A percentile compares a stretch with the other conserved stretches of the same genome.
Conservation (phyloP, 2,329 filamentous ascomycete genomes). For the Curvularia spicifera region DNA sequence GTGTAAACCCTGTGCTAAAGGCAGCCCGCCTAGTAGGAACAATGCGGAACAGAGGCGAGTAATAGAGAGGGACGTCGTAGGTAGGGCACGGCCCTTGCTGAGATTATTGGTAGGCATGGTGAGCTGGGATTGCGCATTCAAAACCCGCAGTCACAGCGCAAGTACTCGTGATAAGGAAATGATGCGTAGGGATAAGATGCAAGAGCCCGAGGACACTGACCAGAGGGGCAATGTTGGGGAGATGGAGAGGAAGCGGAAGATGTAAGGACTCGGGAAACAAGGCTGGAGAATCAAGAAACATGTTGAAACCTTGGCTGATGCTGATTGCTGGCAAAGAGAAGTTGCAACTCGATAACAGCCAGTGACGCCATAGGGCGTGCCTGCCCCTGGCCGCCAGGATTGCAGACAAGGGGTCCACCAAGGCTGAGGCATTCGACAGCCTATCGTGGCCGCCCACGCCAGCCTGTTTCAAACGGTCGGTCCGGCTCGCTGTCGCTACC, state of each 20-base stretch:
- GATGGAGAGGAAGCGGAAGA: constrained; percentile 6
- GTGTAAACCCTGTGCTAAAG: constrained; percentile 37
- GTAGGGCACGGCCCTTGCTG: constrained; percentile 13
- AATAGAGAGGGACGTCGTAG: constrained; percentile 18
- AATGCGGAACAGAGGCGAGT: constrained; percentile 32
- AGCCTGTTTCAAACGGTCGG: constrained; percentile 19
- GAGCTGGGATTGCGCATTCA: constrained; percentile 19
- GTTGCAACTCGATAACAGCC: constrained; percentile 27
- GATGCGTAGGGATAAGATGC: constrained; percentile 19
- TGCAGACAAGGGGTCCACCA: constrained; percentile 25
- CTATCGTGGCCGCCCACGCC: constrained; percentile 20
- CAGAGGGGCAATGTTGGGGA: constrained; percentile 22
- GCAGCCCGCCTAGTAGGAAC: constrained; percentile 29
- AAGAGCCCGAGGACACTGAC: constrained; percentile 21
- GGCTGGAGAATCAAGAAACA: constrained; percentile 28
- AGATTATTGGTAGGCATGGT: constrained; percentile 28
- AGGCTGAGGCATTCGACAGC: constrained; percentile 21
- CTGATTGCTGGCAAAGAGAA: constrained; percentile 28
- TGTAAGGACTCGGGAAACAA: neutral
- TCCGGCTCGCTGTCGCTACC: constrained; percentile 6
- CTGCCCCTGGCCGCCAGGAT: constrained; percentile 16
- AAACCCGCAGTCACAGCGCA: constrained; percentile 20
- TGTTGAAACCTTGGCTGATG: constrained; percentile 23
- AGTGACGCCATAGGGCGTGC: constrained; percentile 35
- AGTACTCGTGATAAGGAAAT: constrained; percentile 15